Conservation (phyloP, 2,329 filamentous ascomycete genomes). For the Colletotrichum zoysiae region DNA sequence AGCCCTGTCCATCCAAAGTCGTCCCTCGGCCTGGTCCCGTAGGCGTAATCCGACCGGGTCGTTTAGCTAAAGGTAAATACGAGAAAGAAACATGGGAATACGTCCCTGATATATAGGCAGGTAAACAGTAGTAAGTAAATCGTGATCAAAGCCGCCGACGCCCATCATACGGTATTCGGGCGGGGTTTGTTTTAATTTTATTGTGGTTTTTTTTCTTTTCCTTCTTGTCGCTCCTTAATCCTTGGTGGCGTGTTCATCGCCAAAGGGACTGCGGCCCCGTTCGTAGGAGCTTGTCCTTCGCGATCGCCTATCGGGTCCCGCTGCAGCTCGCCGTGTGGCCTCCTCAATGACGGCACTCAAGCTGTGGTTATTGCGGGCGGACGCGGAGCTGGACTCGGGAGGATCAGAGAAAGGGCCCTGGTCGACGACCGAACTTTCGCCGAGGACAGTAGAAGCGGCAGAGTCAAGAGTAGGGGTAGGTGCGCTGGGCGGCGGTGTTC, state of each 20-base stretch:
- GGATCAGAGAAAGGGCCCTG: conserved; percentile 73
- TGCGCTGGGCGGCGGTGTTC: conserved; percentile 36
- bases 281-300: conserved; percentile 45
- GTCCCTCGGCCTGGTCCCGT: conserved; percentile 41
- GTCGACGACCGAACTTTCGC: conserved; percentile 60
- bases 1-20: conserved; percentile 40
- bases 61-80: conserved; percentile 38
- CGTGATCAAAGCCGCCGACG: conserved; percentile 31
- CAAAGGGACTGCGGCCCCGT: conserved; percentile 64
- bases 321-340: conserved; percentile 57
- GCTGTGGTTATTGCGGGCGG: conserved; percentile 57
- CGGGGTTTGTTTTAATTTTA: not conserved
- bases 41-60: conserved; percentile 37
- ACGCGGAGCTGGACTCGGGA: conserved; percentile 48
- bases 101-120: conserved; percentile 42
- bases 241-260: conserved; percentile 69
- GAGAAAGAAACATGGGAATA: conserved; percentile 37
- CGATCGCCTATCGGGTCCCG: conserved; percentile 47
- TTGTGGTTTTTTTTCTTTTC: not conserved
- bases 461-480: conserved; percentile 54
- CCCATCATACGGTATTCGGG: conserved; percentile 3
- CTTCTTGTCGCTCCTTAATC: conserved; percentile 50
- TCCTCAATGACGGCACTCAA: conserved; percentile 70
- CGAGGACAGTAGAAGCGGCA: conserved; percentile 61
- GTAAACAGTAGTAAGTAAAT: conserved; percentile 33